Conservation (phyloP, 495 filamentous ascomycete genomes). For the Penicillium diatomitis region DNA sequence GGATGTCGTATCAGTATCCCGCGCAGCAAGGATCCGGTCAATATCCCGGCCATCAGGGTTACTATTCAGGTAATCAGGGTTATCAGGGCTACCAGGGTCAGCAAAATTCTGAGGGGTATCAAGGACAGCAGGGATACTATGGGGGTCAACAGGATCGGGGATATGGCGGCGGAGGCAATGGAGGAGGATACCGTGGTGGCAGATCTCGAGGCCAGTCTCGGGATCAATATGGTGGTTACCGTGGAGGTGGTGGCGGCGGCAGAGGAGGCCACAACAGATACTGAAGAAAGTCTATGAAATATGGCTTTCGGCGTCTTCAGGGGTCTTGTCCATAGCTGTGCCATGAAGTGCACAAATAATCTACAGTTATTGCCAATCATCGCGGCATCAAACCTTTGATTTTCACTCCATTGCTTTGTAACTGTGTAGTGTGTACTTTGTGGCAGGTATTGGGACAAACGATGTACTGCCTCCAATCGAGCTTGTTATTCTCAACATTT, state of each 20-base stretch:
- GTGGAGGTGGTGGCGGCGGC: constrained; percentile 14
- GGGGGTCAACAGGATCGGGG: constrained; percentile 20
- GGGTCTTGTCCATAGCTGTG: no score
- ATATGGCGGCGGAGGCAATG: constrained; percentile 13
- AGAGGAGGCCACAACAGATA: constrained; percentile 35
- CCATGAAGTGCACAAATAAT: no score
- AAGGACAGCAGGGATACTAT: constrained; percentile 17
- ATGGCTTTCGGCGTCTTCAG: not conserved
- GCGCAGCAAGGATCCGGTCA: constrained; percentile 16
- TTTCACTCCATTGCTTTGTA: no score
- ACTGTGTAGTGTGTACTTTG: no score
- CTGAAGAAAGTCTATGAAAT: constrained; percentile 9
- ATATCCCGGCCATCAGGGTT: constrained; percentile 19
- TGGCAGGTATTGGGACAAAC: no score
- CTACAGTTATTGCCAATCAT: no score
- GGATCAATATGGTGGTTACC: constrained; percentile 18
- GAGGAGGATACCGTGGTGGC: constrained; percentile 18
- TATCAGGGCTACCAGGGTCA: constrained; percentile 15
- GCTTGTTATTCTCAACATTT: no score
- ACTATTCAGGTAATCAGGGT: not conserved
- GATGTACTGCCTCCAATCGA: no score
- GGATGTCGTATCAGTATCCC: constrained; percentile 19
- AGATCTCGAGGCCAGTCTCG: constrained; percentile 18
- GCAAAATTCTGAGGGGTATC: constrained; percentile 6
- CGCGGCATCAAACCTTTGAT: no score